A percentile compares a stretch with the other conserved stretches of the same genome.
Evolutionary conservation across 2,329 filamentous ascomycete genomes (phyloP).

Genomic region (Colletotrichum tamarilloi): DNA sequence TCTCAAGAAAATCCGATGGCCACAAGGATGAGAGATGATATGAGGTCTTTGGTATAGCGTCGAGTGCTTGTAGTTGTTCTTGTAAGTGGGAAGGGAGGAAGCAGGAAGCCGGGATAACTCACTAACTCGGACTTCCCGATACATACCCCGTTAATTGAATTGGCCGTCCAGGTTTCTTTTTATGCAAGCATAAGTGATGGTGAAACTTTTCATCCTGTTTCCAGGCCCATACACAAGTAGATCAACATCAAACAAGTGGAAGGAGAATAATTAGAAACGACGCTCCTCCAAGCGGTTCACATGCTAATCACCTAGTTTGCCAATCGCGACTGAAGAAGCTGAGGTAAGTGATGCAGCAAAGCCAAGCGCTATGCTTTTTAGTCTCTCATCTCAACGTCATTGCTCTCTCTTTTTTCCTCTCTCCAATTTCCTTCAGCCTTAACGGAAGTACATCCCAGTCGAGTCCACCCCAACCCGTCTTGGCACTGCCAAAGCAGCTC

Average conservation of each 20-base stretch:
- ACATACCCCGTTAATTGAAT: background rate
- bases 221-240: too few relatives aligned
- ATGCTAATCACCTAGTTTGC: background rate
- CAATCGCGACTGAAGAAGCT: background rate
- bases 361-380: conserved; percentile 10
- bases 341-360: background rate
- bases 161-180: background rate
- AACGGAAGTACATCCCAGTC: background rate
- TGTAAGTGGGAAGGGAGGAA: background rate
- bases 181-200: background rate
- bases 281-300: background rate
- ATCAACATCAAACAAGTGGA: background rate
- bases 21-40: too few relatives aligned
- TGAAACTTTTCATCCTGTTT: background rate
- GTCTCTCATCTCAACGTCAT: conserved; percentile 35
- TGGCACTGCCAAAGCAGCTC: background rate
- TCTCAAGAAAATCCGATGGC: too few relatives aligned
- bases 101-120: background rate
- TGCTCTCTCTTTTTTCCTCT: background rate
- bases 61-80: background rate
- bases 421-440: conserved; percentile 7
- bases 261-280: background rate
- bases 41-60: background rate
- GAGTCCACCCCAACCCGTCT: background rate
- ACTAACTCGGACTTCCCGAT: background rate